These are phyloP conservation scores for Cyanidium caldarium DNA, from an alignment of 23 red algal genomes.

Conservation along the genomic window DNA sequence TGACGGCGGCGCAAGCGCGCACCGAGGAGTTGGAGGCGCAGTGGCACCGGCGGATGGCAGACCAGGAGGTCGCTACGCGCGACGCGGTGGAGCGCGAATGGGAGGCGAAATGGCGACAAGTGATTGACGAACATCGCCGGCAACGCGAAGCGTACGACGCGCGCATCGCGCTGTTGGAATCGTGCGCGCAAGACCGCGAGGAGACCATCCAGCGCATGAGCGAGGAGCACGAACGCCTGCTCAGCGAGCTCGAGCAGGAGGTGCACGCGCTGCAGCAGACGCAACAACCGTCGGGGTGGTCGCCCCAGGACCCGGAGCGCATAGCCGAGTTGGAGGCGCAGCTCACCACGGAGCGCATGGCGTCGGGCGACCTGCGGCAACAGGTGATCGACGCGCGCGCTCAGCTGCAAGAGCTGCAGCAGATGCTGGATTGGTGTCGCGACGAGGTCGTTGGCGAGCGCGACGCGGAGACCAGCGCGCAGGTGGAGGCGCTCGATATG, in stretches of 20 bases:
- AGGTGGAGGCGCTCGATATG: too few relatives aligned
- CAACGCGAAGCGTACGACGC: too few relatives aligned
- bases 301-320: neutral
- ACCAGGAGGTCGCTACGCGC: too few relatives aligned
- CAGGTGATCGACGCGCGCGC: neutral
- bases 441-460: too few relatives aligned
- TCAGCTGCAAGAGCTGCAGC: neutral
- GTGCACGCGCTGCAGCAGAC: neutral
- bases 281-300: too few relatives aligned
- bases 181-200: neutral
- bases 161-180: neutral
- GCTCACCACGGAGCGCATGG: neutral
- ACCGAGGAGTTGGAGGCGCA: neutral
- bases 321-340: neutral
- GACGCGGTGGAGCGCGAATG: too few relatives aligned
- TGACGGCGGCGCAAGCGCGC: neutral
- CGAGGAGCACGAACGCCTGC: neutral
- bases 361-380: neutral
- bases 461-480: neutral
- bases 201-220: neutral
- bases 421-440: neutral
- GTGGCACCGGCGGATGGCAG: neutral
- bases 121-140: too few relatives aligned
- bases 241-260: neutral
- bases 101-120: too few relatives aligned